Percentiles rank a stretch among this genome's conserved stretches.
These are phyloP conservation scores for Baorangia bicolor DNA, from an alignment of 768 basidiomycete genomes.

Conservation along the genomic window DNA sequence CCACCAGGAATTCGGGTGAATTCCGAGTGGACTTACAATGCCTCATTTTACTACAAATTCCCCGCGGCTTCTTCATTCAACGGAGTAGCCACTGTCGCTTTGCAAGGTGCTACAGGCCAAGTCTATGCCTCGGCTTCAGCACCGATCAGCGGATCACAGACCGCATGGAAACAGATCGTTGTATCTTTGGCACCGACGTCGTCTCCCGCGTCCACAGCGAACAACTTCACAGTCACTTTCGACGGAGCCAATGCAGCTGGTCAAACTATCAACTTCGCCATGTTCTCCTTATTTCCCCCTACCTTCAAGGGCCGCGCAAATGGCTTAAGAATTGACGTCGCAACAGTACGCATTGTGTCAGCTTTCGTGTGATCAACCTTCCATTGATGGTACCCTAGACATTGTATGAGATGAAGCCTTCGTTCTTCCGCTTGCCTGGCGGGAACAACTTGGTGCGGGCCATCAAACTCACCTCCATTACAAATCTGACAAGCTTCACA, in stretches of 20 bases:
- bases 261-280: constrained; percentile 52
- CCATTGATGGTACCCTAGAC: constrained; percentile 34
- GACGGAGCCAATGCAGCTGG: constrained; percentile 42
- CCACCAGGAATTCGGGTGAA: constrained; percentile 54
- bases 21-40: constrained; percentile 51
- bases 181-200: constrained; percentile 42
- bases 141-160: constrained; percentile 42
- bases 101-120: constrained; percentile 45
- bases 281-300: constrained; percentile 67
- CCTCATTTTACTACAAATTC: constrained; percentile 61
- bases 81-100: constrained; percentile 42
- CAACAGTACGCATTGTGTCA: constrained; percentile 39
- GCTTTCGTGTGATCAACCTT: neutral
- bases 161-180: constrained; percentile 48
- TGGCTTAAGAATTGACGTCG: constrained; percentile 62
- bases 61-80: constrained; percentile 42
- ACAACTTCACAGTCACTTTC: constrained; percentile 54
- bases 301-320: constrained; percentile 61
- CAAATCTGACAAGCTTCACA: constrained; percentile 27
- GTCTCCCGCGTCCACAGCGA: constrained; percentile 42
- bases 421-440: constrained; percentile 67
- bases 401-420: constrained; percentile 52
- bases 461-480: constrained; percentile 8
- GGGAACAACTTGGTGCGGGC: constrained; percentile 58
- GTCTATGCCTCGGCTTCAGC: constrained; percentile 43